Conservation (phyloP, 352 stramenopile genomes). For the Globisporangium recalcitrans region DNA sequence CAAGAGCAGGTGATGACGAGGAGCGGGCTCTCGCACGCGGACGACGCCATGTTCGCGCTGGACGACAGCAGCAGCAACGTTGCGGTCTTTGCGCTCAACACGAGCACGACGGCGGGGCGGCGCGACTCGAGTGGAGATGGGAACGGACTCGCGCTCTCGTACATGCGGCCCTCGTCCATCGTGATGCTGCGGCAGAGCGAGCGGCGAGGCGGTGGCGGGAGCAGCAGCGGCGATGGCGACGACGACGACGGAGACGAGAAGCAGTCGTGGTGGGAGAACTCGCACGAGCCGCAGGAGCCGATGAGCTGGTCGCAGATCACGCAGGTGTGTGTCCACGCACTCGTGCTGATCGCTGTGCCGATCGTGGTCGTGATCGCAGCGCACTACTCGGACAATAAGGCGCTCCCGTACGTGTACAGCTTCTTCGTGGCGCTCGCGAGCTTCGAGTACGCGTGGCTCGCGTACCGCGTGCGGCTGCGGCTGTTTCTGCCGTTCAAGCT, state of each 20-base stretch:
- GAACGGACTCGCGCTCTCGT: constrained; percentile 7
- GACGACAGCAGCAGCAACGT: constrained; percentile 7
- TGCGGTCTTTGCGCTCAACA: constrained; percentile 10
- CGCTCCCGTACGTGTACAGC: constrained; percentile 46
- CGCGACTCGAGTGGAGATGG: not conserved
- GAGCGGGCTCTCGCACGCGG: not conserved
- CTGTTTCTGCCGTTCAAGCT: constrained; percentile 64
- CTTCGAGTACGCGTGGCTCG: constrained; percentile 58
- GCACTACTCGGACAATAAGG: constrained; percentile 29
- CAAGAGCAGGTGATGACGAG: not conserved
- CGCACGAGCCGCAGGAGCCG: constrained; percentile 13
- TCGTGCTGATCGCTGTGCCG: constrained; percentile 30
- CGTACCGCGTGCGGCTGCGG: constrained; percentile 45
- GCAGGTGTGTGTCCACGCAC: constrained; percentile 27
- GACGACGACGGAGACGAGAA: not conserved
- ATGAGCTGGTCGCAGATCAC: constrained; percentile 24
- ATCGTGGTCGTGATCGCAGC: constrained; percentile 29
- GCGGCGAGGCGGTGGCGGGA: not conserved
- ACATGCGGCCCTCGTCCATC: constrained; percentile 33
- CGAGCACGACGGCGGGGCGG: constrained; percentile 12
- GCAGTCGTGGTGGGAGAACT: constrained; percentile 34
- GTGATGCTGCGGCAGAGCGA: constrained; percentile 17
- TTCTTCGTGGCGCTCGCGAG: constrained; percentile 37
- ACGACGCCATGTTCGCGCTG: constrained; percentile 32
- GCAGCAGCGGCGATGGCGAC: not conserved